Evolutionary conservation across 495 filamentous ascomycete species (phyloP).

Genomic region (Trichocladium uniseriatum): DNA sequence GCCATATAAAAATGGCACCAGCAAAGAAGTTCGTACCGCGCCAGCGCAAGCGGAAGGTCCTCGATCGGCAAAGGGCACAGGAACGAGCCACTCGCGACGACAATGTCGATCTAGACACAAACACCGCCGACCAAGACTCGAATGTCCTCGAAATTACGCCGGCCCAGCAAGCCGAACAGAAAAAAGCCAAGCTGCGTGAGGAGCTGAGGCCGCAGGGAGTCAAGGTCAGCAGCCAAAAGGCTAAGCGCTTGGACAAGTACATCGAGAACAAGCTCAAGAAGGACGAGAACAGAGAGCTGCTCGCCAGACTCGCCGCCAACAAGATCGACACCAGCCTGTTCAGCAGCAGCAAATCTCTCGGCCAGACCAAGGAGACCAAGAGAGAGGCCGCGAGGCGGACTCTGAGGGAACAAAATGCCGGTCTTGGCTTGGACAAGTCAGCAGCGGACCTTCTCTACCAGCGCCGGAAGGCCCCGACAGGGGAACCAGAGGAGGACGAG

Average conservation of each 20-base stretch:
- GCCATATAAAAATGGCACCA: conserved; percentile 37
- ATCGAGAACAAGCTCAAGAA: conserved; percentile 94
- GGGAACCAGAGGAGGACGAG: conserved; percentile 10
- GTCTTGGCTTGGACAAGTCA: conserved; percentile 42
- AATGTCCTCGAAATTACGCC: conserved; percentile 67
- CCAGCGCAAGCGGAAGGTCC: conserved; percentile 67
- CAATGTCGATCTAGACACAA: conserved; percentile 47
- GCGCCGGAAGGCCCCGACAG: conserved; percentile 13
- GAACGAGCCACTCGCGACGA: conserved; percentile 27
- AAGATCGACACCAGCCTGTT: conserved; percentile 77
- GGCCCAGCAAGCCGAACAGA: conserved; percentile 55
- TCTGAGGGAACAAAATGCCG: conserved; percentile 48
- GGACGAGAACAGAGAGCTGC: conserved; percentile 78
- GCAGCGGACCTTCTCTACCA: conserved; percentile 29
- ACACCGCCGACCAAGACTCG: conserved; percentile 49
- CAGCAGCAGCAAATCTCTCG: conserved; percentile 64
- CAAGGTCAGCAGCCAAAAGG: conserved; percentile 84
- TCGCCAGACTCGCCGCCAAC: conserved; percentile 67
- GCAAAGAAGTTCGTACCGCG: conserved; percentile 58
- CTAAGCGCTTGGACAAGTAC: conserved; percentile 92
- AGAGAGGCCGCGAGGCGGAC: conserved; percentile 53
- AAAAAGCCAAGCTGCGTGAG: conserved; percentile 45
- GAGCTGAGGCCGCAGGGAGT: conserved; percentile 59
- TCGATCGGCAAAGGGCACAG: conserved; percentile 45
- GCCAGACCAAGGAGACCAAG: conserved; percentile 56